A percentile compares a stretch with the other conserved stretches of the same genome.
These are phyloP conservation scores for Rhodomyrtus tomentosa DNA, from an alignment of 345 rosid species.

Conservation along the genomic window DNA sequence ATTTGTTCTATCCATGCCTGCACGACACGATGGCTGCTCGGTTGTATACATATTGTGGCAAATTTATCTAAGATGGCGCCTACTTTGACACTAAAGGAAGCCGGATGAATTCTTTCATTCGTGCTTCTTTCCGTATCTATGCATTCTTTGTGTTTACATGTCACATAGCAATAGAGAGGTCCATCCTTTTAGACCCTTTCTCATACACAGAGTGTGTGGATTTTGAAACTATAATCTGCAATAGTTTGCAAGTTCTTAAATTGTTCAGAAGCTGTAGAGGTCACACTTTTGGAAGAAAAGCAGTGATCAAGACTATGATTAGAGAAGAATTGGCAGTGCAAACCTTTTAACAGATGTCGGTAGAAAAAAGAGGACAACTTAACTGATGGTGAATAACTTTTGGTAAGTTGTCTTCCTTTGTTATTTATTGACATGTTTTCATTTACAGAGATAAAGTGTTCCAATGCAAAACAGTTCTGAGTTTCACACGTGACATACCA, in stretches of 20 bases:
- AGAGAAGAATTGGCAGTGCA: not conserved
- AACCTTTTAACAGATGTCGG: not conserved
- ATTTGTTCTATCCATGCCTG: not conserved
- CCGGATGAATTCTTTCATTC: not conserved
- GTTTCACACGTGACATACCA: not conserved
- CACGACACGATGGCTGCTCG: not conserved
- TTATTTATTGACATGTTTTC: not conserved
- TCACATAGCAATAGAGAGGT: not conserved
- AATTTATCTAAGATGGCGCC: not conserved
- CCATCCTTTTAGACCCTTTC: not conserved
- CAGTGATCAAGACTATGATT: not conserved
- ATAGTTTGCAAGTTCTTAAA: not conserved
- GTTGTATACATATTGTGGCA: not conserved
- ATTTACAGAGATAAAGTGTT: not conserved
- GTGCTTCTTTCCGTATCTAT: not conserved
- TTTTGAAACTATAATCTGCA: not conserved
- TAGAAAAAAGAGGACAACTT: not conserved
- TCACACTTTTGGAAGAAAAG: not conserved
- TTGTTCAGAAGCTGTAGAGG: not conserved
- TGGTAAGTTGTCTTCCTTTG: not conserved
- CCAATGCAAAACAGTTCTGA: not conserved
- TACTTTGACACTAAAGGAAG: not conserved
- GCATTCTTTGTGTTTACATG: not conserved
- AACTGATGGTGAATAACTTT: not conserved
- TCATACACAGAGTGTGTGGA: not conserved